Conservation (phyloP, 2,329 filamentous ascomycete species). For the Cordyceps cicadae region DNA sequence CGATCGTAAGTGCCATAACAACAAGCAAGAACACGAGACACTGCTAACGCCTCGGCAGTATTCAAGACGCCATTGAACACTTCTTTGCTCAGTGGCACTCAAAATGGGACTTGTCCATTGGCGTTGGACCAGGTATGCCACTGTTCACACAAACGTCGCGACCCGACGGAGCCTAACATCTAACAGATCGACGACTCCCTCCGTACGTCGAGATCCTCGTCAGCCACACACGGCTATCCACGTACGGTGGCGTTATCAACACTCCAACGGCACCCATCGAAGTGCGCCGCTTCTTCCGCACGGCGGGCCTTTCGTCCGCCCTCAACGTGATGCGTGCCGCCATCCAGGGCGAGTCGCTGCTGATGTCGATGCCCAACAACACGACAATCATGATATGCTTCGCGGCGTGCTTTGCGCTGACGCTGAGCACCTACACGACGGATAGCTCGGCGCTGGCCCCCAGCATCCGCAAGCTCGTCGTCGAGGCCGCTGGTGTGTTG, state of each 20-base stretch:
- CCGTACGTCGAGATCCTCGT: conserved; percentile 70
- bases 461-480: conserved; percentile 55
- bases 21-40: neutral
- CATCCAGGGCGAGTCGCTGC: conserved; percentile 60
- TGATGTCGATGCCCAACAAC: conserved; percentile 72
- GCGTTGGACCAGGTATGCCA: conserved; percentile 40
- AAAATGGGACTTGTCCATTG: conserved; percentile 52
- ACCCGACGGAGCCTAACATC: neutral
- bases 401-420: conserved; percentile 60
- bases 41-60: no score
- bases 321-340: conserved; percentile 68
- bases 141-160: neutral
- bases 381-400: conserved; percentile 74
- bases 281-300: conserved; percentile 65
- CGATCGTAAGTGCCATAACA: conserved; percentile 36
- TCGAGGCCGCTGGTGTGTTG: conserved; percentile 60
- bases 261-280: conserved; percentile 62
- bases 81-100: conserved; percentile 60
- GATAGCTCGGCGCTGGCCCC: conserved; percentile 52
- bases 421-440: conserved; percentile 50
- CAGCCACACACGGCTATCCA: conserved; percentile 64
- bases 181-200: conserved; percentile 46
- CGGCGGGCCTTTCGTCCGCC: conserved; percentile 61
- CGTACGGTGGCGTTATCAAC: conserved; percentile 67
- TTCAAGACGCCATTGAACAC: conserved; percentile 52